Conservation (phyloP, 2,329 filamentous ascomycete genomes). For the Fusarium solani-melongenae region DNA sequence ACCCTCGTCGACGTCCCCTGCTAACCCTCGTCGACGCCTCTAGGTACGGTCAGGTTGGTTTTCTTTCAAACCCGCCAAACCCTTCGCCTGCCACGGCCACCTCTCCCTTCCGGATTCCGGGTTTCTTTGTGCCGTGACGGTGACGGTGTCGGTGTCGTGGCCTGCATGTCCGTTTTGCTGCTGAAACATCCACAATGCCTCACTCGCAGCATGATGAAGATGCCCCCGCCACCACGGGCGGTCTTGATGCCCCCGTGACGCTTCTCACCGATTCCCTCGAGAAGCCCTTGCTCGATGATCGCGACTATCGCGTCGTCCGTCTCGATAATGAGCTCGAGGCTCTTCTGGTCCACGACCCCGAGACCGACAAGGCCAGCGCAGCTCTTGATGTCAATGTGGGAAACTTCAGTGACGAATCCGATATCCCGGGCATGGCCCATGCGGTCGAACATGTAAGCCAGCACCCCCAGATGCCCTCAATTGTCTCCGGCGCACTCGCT, state of each 20-base stretch:
- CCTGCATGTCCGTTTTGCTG: constrained; percentile 13
- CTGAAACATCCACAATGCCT: constrained; percentile 43
- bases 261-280: constrained; percentile 80
- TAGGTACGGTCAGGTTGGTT: not conserved
- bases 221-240: constrained; percentile 38
- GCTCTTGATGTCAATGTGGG: constrained; percentile 95
- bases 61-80: constrained; percentile 11
- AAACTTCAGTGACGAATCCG: constrained; percentile 90
- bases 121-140: constrained; percentile 22
- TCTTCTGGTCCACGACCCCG: constrained; percentile 90
- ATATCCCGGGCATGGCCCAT: constrained; percentile 95
- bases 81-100: constrained; percentile 21
- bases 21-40: constrained; percentile 17
- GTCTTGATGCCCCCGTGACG: constrained; percentile 46
- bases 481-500: constrained; percentile 6
- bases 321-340: constrained; percentile 90
- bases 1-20: constrained; percentile 26
- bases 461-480: constrained; percentile 6
- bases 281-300: constrained; percentile 86
- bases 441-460: constrained; percentile 84
- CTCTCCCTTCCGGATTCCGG: constrained; percentile 17
- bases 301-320: constrained; percentile 87
- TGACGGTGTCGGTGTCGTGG: constrained; percentile 30
- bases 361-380: constrained; percentile 98
- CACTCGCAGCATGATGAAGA: constrained; percentile 43